Conservation (phyloP, 495 filamentous ascomycete genomes). For the Penicillium fimorum region DNA sequence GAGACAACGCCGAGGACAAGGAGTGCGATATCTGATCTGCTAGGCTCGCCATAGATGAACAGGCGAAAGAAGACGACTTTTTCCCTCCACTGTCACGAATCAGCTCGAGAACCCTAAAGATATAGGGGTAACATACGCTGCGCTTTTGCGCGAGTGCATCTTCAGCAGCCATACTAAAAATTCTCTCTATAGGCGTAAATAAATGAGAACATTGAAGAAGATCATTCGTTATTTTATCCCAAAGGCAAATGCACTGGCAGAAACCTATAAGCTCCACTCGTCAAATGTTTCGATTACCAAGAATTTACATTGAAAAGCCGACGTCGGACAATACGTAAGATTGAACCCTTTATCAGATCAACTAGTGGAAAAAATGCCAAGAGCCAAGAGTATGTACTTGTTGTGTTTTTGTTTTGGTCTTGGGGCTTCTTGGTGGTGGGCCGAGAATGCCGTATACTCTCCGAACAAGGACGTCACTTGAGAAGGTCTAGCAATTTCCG, state of each 20-base stretch:
- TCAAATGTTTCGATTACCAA: background rate
- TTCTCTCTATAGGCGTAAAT: background rate
- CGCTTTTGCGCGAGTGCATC: slow-evolving; percentile 2
- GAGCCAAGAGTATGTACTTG: slow-evolving; percentile 1
- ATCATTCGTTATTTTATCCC: background rate
- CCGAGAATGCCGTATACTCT: background rate
- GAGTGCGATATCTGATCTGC: slow-evolving; percentile 40
- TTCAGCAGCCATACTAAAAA: background rate
- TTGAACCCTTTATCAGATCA: slow-evolving; percentile 1
- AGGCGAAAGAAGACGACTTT: slow-evolving; percentile 3
- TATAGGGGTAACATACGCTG: background rate
- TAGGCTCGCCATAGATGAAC: slow-evolving; percentile 8
- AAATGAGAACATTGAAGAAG: background rate
- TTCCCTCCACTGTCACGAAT: slow-evolving; percentile 1
- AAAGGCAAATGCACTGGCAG: background rate
- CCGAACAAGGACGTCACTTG: too few relatives aligned
- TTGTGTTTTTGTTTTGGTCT: background rate
- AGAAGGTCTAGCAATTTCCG: background rate
- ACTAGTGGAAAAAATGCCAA: background rate
- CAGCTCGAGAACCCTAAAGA: background rate
- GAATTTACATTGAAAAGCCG: slow-evolving; percentile 1
- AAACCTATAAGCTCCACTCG: background rate
- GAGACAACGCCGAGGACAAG: slow-evolving; percentile 50
- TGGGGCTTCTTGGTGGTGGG: background rate
- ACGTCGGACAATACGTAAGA: slow-evolving; percentile 1